A percentile compares a stretch with the other conserved stretches of the same genome.
Conservation (phyloP, 306 rosid genomes). For the Psophocarpus tetragonolobus region DNA sequence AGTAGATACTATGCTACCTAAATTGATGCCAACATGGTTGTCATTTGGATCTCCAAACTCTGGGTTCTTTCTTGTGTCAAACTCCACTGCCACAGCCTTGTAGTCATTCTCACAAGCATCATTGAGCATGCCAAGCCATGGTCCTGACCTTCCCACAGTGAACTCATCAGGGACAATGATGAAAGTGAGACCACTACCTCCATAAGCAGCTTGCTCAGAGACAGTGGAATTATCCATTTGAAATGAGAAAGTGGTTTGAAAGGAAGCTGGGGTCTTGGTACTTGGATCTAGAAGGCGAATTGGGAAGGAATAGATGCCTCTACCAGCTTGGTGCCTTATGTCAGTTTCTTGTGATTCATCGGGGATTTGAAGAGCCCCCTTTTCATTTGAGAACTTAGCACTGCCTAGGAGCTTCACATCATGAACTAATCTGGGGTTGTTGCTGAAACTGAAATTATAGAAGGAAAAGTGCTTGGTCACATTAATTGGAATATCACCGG, state of each 20-base stretch:
- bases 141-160: conserved; percentile 80
- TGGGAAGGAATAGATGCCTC: conserved; percentile 69
- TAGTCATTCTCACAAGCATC: conserved; percentile 72
- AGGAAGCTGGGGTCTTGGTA: conserved; percentile 65
- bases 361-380: conserved; percentile 62
- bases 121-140: conserved; percentile 85
- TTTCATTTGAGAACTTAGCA: conserved; percentile 56
- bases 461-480: conserved; percentile 64
- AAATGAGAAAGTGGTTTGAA: conserved; percentile 63
- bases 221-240: conserved; percentile 47
- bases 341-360: conserved; percentile 49
- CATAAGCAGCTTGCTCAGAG: conserved; percentile 24
- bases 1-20: conserved; percentile 62
- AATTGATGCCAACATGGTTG: conserved; percentile 73
- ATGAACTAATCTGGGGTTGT: conserved; percentile 46
- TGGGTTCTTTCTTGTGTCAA: conserved; percentile 62
- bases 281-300: conserved; percentile 64
- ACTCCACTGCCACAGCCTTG: conserved; percentile 67
- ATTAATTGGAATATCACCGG: conserved; percentile 46
- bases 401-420: conserved; percentile 77
- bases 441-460: conserved; percentile 51
- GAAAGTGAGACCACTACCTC: conserved; percentile 78
- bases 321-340: conserved; percentile 66
- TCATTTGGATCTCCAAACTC: conserved; percentile 81
- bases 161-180: conserved; percentile 83